Percentiles rank a stretch among this genome's conserved stretches.
These are phyloP conservation scores for Backusella tarrabulga DNA, from an alignment of 192 early-diverging fungal genomes.

Conservation along the genomic window DNA sequence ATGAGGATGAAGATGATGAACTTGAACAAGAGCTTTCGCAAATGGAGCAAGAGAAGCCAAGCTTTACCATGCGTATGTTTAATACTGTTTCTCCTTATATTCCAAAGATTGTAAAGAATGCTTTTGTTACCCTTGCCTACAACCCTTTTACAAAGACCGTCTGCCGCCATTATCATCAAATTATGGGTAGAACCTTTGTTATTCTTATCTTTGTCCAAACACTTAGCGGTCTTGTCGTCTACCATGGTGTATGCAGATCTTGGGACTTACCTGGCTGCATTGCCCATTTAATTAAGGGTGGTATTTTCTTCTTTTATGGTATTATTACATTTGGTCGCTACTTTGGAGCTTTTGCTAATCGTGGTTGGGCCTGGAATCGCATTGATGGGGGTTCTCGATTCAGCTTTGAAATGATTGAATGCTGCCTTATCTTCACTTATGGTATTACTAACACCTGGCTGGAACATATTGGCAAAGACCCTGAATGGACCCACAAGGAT, in stretches of 20 bases:
- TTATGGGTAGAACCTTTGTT: conserved; percentile 28
- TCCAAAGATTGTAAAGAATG: conserved; percentile 20
- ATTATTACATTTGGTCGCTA: conserved; percentile 36
- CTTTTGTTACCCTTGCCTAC: conserved; percentile 14
- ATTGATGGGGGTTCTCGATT: conserved; percentile 24
- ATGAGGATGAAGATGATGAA: conserved; percentile 2
- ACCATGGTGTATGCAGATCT: conserved; percentile 34
- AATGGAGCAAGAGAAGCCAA: conserved; percentile 5
- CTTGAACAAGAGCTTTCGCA: not conserved
- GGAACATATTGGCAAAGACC: conserved; percentile 38
- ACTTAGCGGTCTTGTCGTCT: conserved; percentile 32
- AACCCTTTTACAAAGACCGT: conserved; percentile 30
- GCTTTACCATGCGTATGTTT: conserved; percentile 18
- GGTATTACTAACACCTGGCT: conserved; percentile 42
- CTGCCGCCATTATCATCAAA: conserved; percentile 20
- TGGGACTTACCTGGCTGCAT: conserved; percentile 36
- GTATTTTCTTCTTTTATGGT: conserved; percentile 39
- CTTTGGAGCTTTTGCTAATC: conserved; percentile 37
- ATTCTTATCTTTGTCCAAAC: conserved; percentile 36
- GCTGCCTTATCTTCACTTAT: conserved; percentile 31
- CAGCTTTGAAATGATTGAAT: conserved; percentile 40
- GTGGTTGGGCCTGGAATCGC: conserved; percentile 38
- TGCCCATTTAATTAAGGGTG: conserved; percentile 40
- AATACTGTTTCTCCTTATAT: conserved; percentile 18
- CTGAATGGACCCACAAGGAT: conserved; percentile 37